Evolutionary conservation across 2,329 filamentous ascomycete species (phyloP).

Genomic region (Diaporthe ilicicola): DNA sequence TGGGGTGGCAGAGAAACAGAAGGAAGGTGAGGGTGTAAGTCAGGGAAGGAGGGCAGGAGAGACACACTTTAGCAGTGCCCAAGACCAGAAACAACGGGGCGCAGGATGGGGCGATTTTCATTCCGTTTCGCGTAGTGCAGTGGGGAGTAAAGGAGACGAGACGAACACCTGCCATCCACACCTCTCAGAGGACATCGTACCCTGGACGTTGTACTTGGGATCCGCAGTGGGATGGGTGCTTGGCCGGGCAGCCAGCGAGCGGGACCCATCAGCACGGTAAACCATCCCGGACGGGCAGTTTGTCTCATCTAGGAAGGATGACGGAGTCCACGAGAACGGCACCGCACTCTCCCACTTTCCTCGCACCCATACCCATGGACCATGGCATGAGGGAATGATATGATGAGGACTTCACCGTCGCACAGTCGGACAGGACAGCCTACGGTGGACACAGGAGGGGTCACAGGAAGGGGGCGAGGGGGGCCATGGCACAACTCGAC

Average conservation of each 20-base stretch:
- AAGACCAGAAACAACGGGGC: conserved; percentile 18
- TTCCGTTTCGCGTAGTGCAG: conserved; percentile 33
- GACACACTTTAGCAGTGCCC: conserved; percentile 24
- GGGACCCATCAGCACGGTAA: conserved; percentile 29
- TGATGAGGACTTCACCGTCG: not conserved
- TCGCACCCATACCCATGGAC: not conserved
- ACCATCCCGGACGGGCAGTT: conserved; percentile 14
- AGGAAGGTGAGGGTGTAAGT: conserved; percentile 24
- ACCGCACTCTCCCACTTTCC: not conserved
- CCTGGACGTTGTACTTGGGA: conserved; percentile 19
- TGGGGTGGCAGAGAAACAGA: conserved; percentile 22
- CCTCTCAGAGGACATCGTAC: not conserved
- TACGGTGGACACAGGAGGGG: not conserved
- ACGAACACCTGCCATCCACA: conserved; percentile 28
- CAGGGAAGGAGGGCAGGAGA: conserved; percentile 22
- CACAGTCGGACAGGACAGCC: not conserved
- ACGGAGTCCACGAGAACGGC: not conserved
- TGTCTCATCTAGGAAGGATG: conserved; percentile 16
- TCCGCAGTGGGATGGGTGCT: conserved; percentile 3
- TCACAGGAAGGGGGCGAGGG: not conserved
- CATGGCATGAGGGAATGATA: not conserved
- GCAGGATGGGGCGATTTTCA: conserved; percentile 20
- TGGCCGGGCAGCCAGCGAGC: conserved; percentile 6
- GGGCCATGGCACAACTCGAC: not conserved
- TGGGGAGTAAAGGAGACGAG: conserved; percentile 26